These are phyloP conservation scores for Fomitopsis palustris DNA, from an alignment of 1,284 basidiomycete genomes.

Conservation along the genomic window DNA sequence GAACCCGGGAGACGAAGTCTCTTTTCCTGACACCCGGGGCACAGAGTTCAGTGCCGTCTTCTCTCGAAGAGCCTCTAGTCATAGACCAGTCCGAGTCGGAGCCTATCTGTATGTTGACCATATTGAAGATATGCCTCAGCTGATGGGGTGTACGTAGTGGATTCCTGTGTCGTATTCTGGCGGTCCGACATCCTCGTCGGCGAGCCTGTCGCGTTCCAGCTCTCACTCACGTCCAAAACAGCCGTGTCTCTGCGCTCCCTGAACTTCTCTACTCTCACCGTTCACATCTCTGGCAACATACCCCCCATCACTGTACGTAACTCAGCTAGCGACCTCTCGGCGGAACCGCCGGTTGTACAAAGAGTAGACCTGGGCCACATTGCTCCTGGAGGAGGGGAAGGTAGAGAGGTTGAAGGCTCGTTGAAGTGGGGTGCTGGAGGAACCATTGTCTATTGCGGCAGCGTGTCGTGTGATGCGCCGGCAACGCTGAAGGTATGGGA, in stretches of 20 bases:
- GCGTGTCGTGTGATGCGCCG: slow-evolving; percentile 45
- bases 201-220: slow-evolving; percentile 68
- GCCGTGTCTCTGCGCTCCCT: slow-evolving; percentile 46
- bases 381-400: slow-evolving; percentile 18
- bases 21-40: not conserved
- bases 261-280: slow-evolving; percentile 53
- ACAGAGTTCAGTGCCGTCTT: slow-evolving; percentile 66
- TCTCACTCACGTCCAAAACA: slow-evolving; percentile 52
- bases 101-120: slow-evolving; percentile 52
- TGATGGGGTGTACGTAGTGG: slow-evolving; percentile 42
- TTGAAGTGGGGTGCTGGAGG: slow-evolving; percentile 55
- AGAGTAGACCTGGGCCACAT: slow-evolving; percentile 43
- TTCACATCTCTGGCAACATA: slow-evolving; percentile 49
- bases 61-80: slow-evolving; percentile 48
- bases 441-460: slow-evolving; percentile 55
- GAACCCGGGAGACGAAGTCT: not conserved
- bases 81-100: slow-evolving; percentile 62
- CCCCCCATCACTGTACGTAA: slow-evolving; percentile 50
- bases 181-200: slow-evolving; percentile 53
- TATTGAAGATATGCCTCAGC: slow-evolving; percentile 2
- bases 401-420: slow-evolving; percentile 30
- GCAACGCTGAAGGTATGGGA: slow-evolving; percentile 43
- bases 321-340: slow-evolving; percentile 8
- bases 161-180: slow-evolving; percentile 71
- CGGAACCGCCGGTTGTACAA: slow-evolving; percentile 24